Percentiles rank a stretch among this genome's conserved stretches.
These are phyloP conservation scores for Tillandsia leiboldiana DNA, from an alignment of 176 grass and related monocot genomes.

Conservation along the genomic window DNA sequence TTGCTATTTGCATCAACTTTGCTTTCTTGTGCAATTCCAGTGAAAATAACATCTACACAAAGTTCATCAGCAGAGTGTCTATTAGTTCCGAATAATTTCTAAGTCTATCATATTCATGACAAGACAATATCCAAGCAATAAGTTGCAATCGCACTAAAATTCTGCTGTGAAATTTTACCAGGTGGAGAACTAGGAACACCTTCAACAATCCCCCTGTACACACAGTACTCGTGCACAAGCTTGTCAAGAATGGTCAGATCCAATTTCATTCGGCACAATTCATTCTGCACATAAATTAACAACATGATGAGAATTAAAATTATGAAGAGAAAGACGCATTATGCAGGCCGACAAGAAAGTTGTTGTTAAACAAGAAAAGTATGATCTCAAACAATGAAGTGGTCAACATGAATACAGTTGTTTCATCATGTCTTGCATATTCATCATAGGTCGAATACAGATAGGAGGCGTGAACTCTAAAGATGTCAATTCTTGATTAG, in stretches of 20 bases:
- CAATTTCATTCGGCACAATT: slow-evolving; percentile 90
- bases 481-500: no score
- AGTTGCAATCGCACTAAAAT: slow-evolving; percentile 13
- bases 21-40: slow-evolving; percentile 39
- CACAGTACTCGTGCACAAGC: slow-evolving; percentile 95
- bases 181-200: slow-evolving; percentile 32
- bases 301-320: no score
- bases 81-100: slow-evolving; percentile 2
- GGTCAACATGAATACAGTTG: no score
- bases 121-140: slow-evolving; percentile 13
- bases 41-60: slow-evolving; percentile 40
- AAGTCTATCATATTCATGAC: background rate
- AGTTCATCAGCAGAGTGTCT: slow-evolving; percentile 12
- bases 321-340: no score
- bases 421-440: background rate
- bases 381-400: background rate
- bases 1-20: slow-evolving; percentile 27
- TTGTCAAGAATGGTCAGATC: slow-evolving; percentile 81
- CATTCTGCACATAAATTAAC: slow-evolving; percentile 48
- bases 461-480: no score
- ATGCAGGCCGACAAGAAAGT: no score
- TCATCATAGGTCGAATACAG: background rate
- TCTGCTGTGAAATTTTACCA: slow-evolving; percentile 36
- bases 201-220: slow-evolving; percentile 93
- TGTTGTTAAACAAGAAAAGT: background rate